Conservation (phyloP, 306 rosid species). For the Acacia confusa region DNA sequence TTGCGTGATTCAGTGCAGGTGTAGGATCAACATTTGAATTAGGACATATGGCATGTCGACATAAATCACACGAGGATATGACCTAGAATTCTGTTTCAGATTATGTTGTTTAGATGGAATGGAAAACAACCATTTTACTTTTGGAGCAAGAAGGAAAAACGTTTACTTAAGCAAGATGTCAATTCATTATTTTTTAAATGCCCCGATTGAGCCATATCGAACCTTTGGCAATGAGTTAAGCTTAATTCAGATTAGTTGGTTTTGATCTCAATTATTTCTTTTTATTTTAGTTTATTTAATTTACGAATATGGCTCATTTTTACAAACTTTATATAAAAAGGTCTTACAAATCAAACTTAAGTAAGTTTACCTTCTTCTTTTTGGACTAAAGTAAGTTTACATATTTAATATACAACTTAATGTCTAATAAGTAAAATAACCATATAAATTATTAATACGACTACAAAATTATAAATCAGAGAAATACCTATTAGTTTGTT, state of each 20-base stretch:
- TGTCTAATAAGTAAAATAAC: background rate
- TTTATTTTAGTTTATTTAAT: background rate
- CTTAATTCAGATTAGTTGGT: background rate
- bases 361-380: too few relatives aligned
- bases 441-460: background rate
- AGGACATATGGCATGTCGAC: background rate
- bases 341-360: background rate
- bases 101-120: background rate
- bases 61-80: background rate
- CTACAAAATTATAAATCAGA: background rate
- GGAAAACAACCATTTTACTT: background rate
- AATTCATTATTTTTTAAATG: background rate
- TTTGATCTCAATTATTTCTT: background rate
- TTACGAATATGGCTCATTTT: background rate
- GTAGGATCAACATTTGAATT: background rate
- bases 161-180: too few relatives aligned
- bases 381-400: background rate
- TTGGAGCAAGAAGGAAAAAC: background rate
- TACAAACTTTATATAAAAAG: background rate
- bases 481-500: background rate
- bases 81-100: background rate
- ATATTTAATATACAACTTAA: background rate
- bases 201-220: background rate
- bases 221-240: background rate
- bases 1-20: background rate